Percentiles rank a stretch among this genome's conserved stretches.
phyloP scores from a whole-genome alignment of 192 early-diverging fungal genomes.

The Entomortierella lignicola region DNA sequence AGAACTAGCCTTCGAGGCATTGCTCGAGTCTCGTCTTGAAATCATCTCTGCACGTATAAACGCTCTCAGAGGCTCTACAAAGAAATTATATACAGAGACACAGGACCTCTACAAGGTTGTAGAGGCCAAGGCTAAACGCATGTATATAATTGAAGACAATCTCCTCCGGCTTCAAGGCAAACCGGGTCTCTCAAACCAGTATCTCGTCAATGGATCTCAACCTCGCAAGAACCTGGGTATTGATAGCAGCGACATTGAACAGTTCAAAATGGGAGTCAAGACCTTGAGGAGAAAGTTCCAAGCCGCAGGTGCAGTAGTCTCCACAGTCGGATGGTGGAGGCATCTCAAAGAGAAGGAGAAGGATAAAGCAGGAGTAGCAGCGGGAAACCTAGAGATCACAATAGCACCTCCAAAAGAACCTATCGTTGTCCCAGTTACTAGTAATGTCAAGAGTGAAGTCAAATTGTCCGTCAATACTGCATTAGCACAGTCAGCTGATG shows the following conservation, averaged over 20 bases:
- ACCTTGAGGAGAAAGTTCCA: slow-evolving; percentile 51
- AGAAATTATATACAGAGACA: slow-evolving; percentile 21
- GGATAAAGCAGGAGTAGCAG: background rate
- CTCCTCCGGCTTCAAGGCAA: slow-evolving; percentile 47
- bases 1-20: slow-evolving; percentile 40
- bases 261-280: slow-evolving; percentile 54
- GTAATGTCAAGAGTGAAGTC: background rate
- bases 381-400: background rate
- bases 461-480: slow-evolving; percentile 22
- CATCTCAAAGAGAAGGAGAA: slow-evolving; percentile 40
- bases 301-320: slow-evolving; percentile 26
- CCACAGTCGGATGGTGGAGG: slow-evolving; percentile 53
- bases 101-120: slow-evolving; percentile 2
- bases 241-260: slow-evolving; percentile 27
- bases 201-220: slow-evolving; percentile 22
- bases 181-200: slow-evolving; percentile 33
- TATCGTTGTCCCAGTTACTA: background rate
- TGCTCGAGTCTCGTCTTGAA: slow-evolving; percentile 49
- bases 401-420: background rate
- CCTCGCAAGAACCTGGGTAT: slow-evolving; percentile 17
- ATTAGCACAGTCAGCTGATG: background rate
- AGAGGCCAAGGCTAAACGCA: slow-evolving; percentile 25
- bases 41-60: slow-evolving; percentile 20
- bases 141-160: slow-evolving; percentile 36
- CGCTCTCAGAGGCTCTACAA: slow-evolving; percentile 4